Evolutionary conservation across 805 yeast genomes (phyloP).

Genomic region (Starmera amethionina): DNA sequence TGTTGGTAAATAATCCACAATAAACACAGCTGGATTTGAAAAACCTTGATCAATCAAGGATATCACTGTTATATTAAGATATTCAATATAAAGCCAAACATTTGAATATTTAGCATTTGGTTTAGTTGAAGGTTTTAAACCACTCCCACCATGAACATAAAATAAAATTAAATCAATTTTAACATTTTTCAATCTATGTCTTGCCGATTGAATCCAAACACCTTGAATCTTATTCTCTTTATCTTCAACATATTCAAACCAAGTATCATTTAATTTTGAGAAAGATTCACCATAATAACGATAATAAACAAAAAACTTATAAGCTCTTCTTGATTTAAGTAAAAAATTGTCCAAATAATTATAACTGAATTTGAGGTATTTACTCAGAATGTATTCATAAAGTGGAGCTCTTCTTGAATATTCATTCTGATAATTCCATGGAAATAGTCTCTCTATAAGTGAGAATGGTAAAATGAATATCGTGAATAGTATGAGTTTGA

Average conservation of each 20-base stretch:
- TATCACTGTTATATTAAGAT: slow-evolving; percentile 28
- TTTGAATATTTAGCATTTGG: slow-evolving; percentile 5
- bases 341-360: too few relatives aligned
- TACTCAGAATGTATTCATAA: slow-evolving; percentile 1
- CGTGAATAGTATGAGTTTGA: neutral
- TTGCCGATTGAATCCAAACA: slow-evolving; percentile 23
- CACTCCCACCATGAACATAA: slow-evolving; percentile 35
- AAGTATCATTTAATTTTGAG: slow-evolving; percentile 1
- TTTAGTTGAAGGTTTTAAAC: slow-evolving; percentile 12
- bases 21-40: slow-evolving; percentile 33
- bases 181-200: slow-evolving; percentile 15
- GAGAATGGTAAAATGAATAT: neutral
- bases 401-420: slow-evolving; percentile 2
- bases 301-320: neutral
- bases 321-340: neutral
- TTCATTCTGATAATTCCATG: neutral
- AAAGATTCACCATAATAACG: slow-evolving; percentile 1
- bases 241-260: slow-evolving; percentile 9
- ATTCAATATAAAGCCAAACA: slow-evolving; percentile 36
- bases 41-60: slow-evolving; percentile 39
- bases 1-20: slow-evolving; percentile 20
- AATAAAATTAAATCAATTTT: slow-evolving; percentile 29
- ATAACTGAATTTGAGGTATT: neutral
- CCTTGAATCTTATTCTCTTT: slow-evolving; percentile 18
- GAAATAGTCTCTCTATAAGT: neutral